Evolutionary conservation across 1,139 yeast species (phyloP).

Genomic region (Candida glucosophila): DNA sequence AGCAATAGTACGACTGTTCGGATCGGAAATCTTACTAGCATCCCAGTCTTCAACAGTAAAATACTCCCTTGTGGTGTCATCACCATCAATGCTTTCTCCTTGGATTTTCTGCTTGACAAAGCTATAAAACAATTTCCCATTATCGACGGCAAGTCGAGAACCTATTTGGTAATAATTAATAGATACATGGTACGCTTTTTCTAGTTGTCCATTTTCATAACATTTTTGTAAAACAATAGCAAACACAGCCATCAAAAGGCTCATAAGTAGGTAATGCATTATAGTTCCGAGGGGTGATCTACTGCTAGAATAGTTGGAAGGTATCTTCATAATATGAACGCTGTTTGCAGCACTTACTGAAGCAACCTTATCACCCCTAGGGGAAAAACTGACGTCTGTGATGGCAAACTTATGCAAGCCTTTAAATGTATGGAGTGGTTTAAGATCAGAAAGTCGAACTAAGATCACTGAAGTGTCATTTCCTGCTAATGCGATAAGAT

Average conservation of each 20-base stretch:
- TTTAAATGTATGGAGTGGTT: conserved; percentile 39
- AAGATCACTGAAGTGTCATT: conserved; percentile 64
- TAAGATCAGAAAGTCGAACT: conserved; percentile 43
- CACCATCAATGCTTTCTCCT: conserved; percentile 24
- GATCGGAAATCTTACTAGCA: too few species aligned
- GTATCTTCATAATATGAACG: conserved; percentile 54
- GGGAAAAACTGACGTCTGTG: conserved; percentile 64
- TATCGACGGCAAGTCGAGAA: conserved; percentile 19
- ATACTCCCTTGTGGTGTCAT: conserved; percentile 15
- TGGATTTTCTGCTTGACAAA: conserved; percentile 33
- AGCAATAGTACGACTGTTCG: too few species aligned
- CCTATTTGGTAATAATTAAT: conserved; percentile 14
- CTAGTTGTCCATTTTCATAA: conserved; percentile 30
- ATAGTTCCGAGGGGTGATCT: conserved; percentile 36
- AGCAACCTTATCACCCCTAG: conserved; percentile 61
- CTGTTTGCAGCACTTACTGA: conserved; percentile 79
- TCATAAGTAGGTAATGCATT: conserved; percentile 29
- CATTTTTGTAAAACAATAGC: conserved; percentile 36
- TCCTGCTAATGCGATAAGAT: conserved; percentile 64
- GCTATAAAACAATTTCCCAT: conserved; percentile 20
- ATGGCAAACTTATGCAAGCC: conserved; percentile 76
- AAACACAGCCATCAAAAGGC: conserved; percentile 39
- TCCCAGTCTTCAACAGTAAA: conserved; percentile 21
- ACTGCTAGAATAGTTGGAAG: conserved; percentile 39
- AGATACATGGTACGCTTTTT: conserved; percentile 12